Evolutionary conservation across 2,329 filamentous ascomycete species (phyloP), one percentile per base, ranked within the genome.

Genomic region (Trichoderma hamatum): DNA sequence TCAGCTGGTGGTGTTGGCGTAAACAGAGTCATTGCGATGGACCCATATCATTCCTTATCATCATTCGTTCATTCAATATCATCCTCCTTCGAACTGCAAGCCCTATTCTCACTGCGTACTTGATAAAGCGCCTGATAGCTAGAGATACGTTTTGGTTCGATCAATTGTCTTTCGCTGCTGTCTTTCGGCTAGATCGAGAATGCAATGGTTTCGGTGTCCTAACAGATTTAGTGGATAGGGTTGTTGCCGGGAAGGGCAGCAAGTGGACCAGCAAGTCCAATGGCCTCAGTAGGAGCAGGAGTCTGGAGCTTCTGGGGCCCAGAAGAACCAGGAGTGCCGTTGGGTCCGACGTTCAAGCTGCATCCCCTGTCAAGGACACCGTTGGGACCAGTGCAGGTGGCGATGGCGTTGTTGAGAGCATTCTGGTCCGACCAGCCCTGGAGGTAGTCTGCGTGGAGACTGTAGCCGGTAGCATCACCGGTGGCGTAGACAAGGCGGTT

Each of bases 361-460:
- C 75, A 76, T 14, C 55, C 66, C 11, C 51, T n/a, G 55, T 73
- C 73, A 19, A 72, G 43, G 28, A 76, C 72, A 59, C 75, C 75
- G 19, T 63, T 61, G 10, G 70, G 64, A 1, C 75, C 75, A 5
- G 73, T 75, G 72, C 75, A 77, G 28, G 75, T 75, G 21, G 52
- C 58, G 55, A 77, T 74, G 55, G 74, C 74, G 19, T 66, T 43
- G n/a, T 74, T 72, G 21, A 77, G 70, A 6, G 72, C 71, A 24
- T 62, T 59, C 68, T 77, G 76, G 69, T 77, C 74, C 4, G 70
- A 73, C 75, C 76, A 77, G 60, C 75, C 76, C 62, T 77, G 73
- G 62, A 77, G 71, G 63, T 72, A 77, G 60, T 77, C 76, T 10
- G 74, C 76, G 69, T 77, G 75, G 6, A 77, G 72, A 10, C 74